Conservation (phyloP, 2,329 filamentous ascomycete species). For the Trichophyton simii region DNA sequence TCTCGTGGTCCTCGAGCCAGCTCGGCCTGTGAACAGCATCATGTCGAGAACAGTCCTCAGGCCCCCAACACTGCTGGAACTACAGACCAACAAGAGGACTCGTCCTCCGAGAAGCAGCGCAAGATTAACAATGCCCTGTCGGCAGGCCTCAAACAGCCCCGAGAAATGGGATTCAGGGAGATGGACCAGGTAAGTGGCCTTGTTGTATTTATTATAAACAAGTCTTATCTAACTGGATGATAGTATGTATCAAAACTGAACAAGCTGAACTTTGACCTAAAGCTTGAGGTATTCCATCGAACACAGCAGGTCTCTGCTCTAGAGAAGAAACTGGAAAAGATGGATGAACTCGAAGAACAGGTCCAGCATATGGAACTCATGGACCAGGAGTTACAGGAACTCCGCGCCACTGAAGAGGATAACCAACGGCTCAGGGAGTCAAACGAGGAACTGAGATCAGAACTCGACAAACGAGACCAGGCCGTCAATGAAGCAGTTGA, state of each 20-base stretch:
- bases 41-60: conserved; percentile 13
- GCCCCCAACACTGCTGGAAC: conserved; percentile 15
- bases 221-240: background rate
- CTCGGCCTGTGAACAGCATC: conserved; percentile 18
- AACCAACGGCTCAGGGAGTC: conserved; percentile 26
- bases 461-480: conserved; percentile 30
- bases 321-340: conserved; percentile 28
- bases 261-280: conserved; percentile 33
- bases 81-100: conserved; percentile 20
- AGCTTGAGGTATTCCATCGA: conserved; percentile 32
- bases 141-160: conserved; percentile 23
- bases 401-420: conserved; percentile 25
- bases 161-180: conserved; percentile 32
- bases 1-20: conserved; percentile 20
- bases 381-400: conserved; percentile 27
- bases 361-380: conserved; percentile 19
- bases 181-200: conserved; percentile 28
- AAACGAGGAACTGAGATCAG: conserved; percentile 26
- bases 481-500: conserved; percentile 33
- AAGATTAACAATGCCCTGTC: conserved; percentile 21
- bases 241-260: conserved; percentile 34
- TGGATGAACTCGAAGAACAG: conserved; percentile 28
- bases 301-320: conserved; percentile 25
- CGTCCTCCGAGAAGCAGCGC: conserved; percentile 25
- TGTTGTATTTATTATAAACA: background rate